phyloP scores from a whole-genome alignment of 169 alveolate species.

The Plasmodium falciparum region DNA sequence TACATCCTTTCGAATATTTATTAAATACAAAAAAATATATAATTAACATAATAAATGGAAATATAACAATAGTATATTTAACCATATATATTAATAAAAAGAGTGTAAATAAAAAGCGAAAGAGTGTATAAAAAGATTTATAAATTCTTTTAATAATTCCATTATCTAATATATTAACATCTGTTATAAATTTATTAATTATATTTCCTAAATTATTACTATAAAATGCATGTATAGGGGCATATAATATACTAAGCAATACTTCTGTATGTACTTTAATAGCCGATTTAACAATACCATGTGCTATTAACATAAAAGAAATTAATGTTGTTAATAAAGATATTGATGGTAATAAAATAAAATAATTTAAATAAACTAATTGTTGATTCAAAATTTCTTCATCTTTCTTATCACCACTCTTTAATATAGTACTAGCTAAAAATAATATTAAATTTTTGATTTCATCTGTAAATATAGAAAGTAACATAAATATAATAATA shows the following conservation, averaged over 20 bases:
- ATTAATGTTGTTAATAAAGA: conserved; percentile 41
- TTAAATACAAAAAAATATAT: conserved; percentile 32
- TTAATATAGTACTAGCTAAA: conserved; percentile 26
- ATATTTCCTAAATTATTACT: conserved; percentile 80
- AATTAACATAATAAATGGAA: conserved; percentile 59
- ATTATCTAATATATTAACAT: conserved; percentile 78
- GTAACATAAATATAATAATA: conserved; percentile 34
- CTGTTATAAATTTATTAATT: conserved; percentile 80
- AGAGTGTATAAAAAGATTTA: conserved; percentile 66
- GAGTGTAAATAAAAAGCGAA: conserved; percentile 61
- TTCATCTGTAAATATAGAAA: conserved; percentile 54
- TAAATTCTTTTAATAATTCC: conserved; percentile 79
- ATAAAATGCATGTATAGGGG: conserved; percentile 82
- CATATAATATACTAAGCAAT: conserved; percentile 69
- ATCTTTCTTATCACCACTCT: conserved; percentile 8
- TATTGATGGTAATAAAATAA: conserved; percentile 39
- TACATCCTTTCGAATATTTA: conserved; percentile 76
- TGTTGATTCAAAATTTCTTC: conserved; percentile 11
- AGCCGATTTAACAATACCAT: conserved; percentile 78
- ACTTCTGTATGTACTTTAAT: conserved; percentile 76
- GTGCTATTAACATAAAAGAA: conserved; percentile 39
- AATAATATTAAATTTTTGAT: conserved; percentile 44
- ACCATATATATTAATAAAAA: conserved; percentile 59
- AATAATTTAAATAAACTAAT: conserved; percentile 7
- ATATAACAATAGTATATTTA: conserved; percentile 26